Percentiles rank a stretch among this genome's conserved stretches.
phyloP scores from a whole-genome alignment of 768 basidiomycete species.

The Russula olivacea region DNA sequence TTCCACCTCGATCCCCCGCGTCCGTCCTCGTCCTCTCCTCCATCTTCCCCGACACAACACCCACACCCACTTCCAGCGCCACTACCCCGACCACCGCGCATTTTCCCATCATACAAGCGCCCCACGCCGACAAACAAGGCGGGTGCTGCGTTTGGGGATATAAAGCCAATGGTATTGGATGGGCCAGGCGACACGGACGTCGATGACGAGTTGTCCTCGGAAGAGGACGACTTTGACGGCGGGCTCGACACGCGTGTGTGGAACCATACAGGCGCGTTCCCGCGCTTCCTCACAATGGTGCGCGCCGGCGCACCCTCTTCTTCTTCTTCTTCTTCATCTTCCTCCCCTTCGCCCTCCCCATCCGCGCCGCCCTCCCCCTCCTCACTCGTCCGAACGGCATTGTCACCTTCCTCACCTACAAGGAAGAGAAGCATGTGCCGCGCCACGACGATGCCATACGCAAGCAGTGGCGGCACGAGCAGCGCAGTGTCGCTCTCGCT shows the following conservation, averaged over 20 bases:
- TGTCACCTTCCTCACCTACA: constrained; percentile 5
- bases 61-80: neutral
- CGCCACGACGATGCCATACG: constrained; percentile 12
- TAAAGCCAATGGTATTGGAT: neutral
- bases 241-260: constrained; percentile 28
- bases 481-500: constrained; percentile 13
- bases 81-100: neutral
- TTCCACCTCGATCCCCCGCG: constrained; percentile 22
- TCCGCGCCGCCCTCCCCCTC: constrained; percentile 18
- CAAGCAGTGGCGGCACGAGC: neutral
- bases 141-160: neutral
- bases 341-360: constrained; percentile 7
- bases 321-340: constrained; percentile 5
- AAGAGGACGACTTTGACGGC: constrained; percentile 21
- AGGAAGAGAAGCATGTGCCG: neutral
- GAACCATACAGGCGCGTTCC: constrained; percentile 30
- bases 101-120: constrained; percentile 19
- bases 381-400: neutral
- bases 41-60: neutral
- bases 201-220: constrained; percentile 21
- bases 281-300: constrained; percentile 29
- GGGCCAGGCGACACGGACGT: constrained; percentile 15
- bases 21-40: neutral
- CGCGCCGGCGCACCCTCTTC: constrained; percentile 19
- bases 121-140: neutral